These are phyloP conservation scores for Talaromyces sp. DNA, from an alignment of 2,329 filamentous ascomycete species.

Conservation along the genomic window DNA sequence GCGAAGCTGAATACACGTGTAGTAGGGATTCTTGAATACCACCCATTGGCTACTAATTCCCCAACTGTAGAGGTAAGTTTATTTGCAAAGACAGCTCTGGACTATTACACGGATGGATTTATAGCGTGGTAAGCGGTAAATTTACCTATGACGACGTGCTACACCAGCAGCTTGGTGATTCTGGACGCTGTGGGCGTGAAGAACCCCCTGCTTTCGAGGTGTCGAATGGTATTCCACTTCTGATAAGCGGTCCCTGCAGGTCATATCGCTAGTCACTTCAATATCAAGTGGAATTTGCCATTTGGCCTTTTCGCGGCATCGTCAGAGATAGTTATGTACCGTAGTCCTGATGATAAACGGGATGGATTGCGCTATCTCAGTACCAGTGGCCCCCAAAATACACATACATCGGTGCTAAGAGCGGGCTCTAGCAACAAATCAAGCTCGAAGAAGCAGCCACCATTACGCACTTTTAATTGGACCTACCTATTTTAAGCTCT, in stretches of 20 bases:
- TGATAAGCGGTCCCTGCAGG: neutral
- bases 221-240: neutral
- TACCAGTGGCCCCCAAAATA: neutral
- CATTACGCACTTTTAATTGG: neutral
- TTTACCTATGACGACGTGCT: neutral
- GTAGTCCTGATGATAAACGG: neutral
- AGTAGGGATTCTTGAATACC: neutral
- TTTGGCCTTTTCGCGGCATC: neutral
- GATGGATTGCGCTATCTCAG: neutral
- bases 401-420: neutral
- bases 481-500: neutral
- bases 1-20: neutral
- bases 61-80: neutral
- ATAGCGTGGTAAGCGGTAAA: neutral
- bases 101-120: neutral
- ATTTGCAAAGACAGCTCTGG: neutral
- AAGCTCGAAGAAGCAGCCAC: constrained; percentile 1
- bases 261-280: neutral
- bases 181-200: neutral
- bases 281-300: neutral
- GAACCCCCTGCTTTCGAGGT: neutral
- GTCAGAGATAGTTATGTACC: neutral
- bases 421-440: neutral
- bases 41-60: neutral
- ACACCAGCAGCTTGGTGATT: neutral